phyloP scores from a whole-genome alignment of 108 stramenopile genomes.

The Parietichytrium sp. region DNA sequence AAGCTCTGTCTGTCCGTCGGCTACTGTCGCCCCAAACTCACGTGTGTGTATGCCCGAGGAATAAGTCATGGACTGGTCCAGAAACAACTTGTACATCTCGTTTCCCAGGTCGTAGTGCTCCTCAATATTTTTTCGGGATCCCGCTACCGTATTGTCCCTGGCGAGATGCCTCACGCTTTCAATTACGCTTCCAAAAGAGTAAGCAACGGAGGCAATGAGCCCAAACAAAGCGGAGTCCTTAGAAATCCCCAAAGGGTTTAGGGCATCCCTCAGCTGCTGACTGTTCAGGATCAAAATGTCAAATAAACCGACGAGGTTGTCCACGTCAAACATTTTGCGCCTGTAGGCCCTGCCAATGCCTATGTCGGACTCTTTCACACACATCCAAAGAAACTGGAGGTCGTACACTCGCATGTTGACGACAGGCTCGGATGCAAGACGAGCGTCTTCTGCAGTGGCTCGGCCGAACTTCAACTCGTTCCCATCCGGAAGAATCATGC shows the following conservation, averaged over 20 bases:
- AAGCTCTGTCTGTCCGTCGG: slow-evolving; percentile 58
- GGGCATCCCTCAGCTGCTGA: slow-evolving; percentile 52
- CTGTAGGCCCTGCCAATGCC: slow-evolving; percentile 44
- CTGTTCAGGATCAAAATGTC: slow-evolving; percentile 81
- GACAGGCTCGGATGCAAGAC: background rate
- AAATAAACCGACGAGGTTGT: slow-evolving; percentile 75
- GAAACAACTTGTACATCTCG: slow-evolving; percentile 80
- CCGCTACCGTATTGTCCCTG: slow-evolving; percentile 81
- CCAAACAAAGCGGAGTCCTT: background rate
- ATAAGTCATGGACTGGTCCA: slow-evolving; percentile 87
- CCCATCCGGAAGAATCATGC: slow-evolving; percentile 39
- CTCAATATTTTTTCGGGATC: slow-evolving; percentile 81
- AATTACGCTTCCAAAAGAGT: background rate
- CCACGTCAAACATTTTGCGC: slow-evolving; percentile 30
- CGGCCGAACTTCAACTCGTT: slow-evolving; percentile 8
- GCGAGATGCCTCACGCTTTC: slow-evolving; percentile 51
- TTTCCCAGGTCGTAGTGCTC: slow-evolving; percentile 94
- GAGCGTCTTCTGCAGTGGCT: background rate
- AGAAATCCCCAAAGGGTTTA: slow-evolving; percentile 20
- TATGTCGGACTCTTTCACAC: slow-evolving; percentile 35
- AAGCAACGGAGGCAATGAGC: background rate
- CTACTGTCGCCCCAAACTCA: background rate
- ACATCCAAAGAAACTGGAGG: background rate
- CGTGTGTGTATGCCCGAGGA: slow-evolving; percentile 69
- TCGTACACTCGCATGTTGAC: background rate